phyloP scores from a whole-genome alignment of 768 basidiomycete genomes.

The Butyriboletus loyo region DNA sequence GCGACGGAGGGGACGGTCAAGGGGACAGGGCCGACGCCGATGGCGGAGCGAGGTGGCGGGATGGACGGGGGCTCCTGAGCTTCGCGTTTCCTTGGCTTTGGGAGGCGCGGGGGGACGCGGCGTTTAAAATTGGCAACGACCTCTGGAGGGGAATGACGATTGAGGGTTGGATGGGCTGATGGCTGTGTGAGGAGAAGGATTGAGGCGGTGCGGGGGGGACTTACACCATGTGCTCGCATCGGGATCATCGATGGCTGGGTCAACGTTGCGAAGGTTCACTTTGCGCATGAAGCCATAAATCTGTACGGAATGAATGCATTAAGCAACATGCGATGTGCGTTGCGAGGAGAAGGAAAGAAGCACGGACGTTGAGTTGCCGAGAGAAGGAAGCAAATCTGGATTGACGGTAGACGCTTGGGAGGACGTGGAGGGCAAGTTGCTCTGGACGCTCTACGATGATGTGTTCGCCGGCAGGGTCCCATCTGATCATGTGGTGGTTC shows the following conservation, averaged over 20 bases:
- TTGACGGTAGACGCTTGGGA: conserved; percentile 93
- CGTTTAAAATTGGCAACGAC: conserved; percentile 94
- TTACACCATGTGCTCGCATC: conserved; percentile 97
- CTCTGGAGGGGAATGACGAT: conserved; percentile 85
- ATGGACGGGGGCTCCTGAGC: conserved; percentile 63
- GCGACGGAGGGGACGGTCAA: conserved; percentile 50
- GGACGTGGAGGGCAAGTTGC: conserved; percentile 89
- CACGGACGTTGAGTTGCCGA: conserved; percentile 89
- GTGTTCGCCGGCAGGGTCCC: conserved; percentile 90
- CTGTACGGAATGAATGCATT: conserved; percentile 41
- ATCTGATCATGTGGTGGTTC: conserved; percentile 96
- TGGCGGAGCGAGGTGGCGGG: conserved; percentile 74
- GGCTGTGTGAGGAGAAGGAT: conserved; percentile 20
- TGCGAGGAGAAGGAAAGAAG: conserved; percentile 29
- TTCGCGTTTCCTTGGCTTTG: conserved; percentile 83
- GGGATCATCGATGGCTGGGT: conserved; percentile 92
- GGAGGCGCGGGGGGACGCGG: conserved; percentile 88
- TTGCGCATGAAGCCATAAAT: conserved; percentile 99
- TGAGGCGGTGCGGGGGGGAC: conserved; percentile 34
- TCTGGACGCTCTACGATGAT: conserved; percentile 95
- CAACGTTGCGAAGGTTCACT: conserved; percentile 92
- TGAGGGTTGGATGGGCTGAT: conserved; percentile 86
- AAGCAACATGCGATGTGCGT: conserved; percentile 21
- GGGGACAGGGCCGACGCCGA: conserved; percentile 65
- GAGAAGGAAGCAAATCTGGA: conserved; percentile 97